phyloP scores from a whole-genome alignment of 177 flowering plant genomes.

The Vitis hybrid region DNA sequence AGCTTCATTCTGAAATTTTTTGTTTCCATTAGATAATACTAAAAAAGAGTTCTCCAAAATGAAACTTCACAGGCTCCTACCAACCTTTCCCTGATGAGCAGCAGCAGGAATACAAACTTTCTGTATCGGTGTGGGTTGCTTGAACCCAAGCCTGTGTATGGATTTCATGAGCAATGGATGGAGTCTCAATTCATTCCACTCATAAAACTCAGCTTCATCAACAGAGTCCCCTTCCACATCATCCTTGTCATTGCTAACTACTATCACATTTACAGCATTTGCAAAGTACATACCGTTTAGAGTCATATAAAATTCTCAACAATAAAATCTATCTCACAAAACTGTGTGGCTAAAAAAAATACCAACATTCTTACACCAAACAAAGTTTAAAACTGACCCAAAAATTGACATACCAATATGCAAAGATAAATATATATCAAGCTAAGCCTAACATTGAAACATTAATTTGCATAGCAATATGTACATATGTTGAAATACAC shows the following conservation, averaged over 20 bases:
- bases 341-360: not conserved
- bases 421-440: no score
- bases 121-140: slow-evolving; percentile 96
- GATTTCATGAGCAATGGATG: slow-evolving; percentile 85
- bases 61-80: not conserved
- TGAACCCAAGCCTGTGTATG: slow-evolving; percentile 78
- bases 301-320: not conserved
- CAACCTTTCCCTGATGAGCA: slow-evolving; percentile 97
- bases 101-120: slow-evolving; percentile 91
- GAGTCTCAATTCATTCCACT: slow-evolving; percentile 86
- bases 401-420: not conserved
- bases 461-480: no score
- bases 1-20: no score
- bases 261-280: not conserved
- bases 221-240: slow-evolving; percentile 33
- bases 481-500: no score
- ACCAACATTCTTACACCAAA: no score
- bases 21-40: no score
- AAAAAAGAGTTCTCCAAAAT: no score
- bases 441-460: no score
- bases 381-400: not conserved
- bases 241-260: slow-evolving; percentile 26
- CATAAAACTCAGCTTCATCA: slow-evolving; percentile 63
- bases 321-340: not conserved
- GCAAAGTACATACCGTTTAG: not conserved